Base-by-base conservation (phyloP, 2,329 filamentous ascomycete species). In the Rutstroemia sp. region DNA sequence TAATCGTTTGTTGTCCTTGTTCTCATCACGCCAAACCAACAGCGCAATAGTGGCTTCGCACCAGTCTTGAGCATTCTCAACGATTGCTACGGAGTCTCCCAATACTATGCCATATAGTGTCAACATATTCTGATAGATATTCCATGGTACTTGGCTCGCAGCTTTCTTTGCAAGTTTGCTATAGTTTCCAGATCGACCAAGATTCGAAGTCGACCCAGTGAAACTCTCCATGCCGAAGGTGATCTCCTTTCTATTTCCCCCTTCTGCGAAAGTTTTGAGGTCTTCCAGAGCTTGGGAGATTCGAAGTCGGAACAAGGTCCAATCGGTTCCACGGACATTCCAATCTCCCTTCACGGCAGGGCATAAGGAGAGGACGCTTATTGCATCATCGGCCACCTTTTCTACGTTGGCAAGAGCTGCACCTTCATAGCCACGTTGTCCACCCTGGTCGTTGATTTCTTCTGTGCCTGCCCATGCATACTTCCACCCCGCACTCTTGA, bases 1-100 rank as follows among this genome's bases (percentile, higher is more conserved):
- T 44, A 65, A 44, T 42, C 61, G 64, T 52, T 62, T 62, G 49
- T 77, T 75, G 9, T 84, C 79, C 58, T 84, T 81, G n/a, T 82
- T 81, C 59, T 94, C 89, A 67, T 95, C 87, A 91, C 92, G 96
- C 92, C 92, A 97, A 5, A 88, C 85, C 34, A 92, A 85, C 50
- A 97, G 75, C 1, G 86, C 88, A 58, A 96, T 74, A 0, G 86
- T 88, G 0, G 90, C 92, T 73, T 97, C 92, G 51, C 92, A 84
- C 92, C 92, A 97, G 71, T 96, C 92, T 66, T 92, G 85, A 1
- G 91, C 83, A 46, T 84, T 82, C 48, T 84, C 81, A 59, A 95
- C 75, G 52, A 96, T 89, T 19, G 90, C 84, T 38, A 86, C 81
- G 9, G 83, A 78, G 61, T 87, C 82, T 38, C 92, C 92, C 4